These are phyloP conservation scores for Aristolochia californica DNA, from an alignment of 164 flowering plant species.

Conservation along the genomic window DNA sequence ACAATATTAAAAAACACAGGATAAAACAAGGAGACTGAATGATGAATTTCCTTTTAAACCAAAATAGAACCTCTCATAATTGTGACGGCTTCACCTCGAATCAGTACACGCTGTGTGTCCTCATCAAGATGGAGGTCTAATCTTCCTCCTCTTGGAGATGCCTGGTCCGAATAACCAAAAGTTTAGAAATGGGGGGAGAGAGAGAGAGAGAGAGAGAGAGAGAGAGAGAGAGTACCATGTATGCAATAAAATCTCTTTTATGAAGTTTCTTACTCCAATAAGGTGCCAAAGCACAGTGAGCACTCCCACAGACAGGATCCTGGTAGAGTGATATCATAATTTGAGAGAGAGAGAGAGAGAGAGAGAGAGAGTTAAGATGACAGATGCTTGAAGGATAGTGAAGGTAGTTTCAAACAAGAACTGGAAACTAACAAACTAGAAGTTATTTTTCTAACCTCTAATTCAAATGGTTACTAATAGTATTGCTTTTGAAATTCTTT, in stretches of 20 bases:
- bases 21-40: no score
- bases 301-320: conserved; percentile 90
- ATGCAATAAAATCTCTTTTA: conserved; percentile 53
- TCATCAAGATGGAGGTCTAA: conserved; percentile 51
- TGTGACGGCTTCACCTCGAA: conserved; percentile 56
- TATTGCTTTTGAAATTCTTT: no score
- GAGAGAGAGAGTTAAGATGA: neutral
- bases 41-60: conserved; percentile 16
- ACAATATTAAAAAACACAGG: no score
- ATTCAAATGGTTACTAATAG: no score
- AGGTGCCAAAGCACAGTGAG: conserved; percentile 62
- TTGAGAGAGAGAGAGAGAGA: neutral
- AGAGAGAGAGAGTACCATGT: conserved; percentile 27
- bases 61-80: conserved; percentile 68
- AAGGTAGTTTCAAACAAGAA: no score
- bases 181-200: neutral
- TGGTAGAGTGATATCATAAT: conserved; percentile 12
- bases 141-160: conserved; percentile 69
- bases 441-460: no score
- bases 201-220: neutral
- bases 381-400: neutral
- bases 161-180: conserved; percentile 23
- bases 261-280: conserved; percentile 70
- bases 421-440: no score
- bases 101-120: conserved; percentile 40